Conservation (phyloP, 2,329 filamentous ascomycete genomes). For the Calonectria multiphialidica region DNA sequence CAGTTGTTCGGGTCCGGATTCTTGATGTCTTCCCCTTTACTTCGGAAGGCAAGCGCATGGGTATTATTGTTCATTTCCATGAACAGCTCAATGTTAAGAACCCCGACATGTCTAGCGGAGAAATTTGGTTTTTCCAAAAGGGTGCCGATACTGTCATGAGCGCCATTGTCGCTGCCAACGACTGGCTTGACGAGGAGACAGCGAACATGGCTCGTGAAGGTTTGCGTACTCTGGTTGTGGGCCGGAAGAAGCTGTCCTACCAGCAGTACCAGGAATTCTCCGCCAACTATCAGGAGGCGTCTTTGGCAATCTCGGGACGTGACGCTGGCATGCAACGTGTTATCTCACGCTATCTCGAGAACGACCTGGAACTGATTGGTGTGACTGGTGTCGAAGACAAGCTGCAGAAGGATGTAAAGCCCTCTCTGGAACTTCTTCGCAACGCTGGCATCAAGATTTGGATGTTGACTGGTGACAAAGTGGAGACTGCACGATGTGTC, state of each 20-base stretch:
- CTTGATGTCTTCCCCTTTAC: conserved; percentile 98
- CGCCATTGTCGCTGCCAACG: conserved; percentile 93
- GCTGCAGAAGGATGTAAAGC: conserved; percentile 94
- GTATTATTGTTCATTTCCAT: conserved; percentile 91
- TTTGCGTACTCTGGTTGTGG: conserved; percentile 91
- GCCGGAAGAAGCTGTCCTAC: conserved; percentile 85
- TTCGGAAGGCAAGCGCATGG: conserved; percentile 98
- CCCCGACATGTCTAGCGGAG: conserved; percentile 65
- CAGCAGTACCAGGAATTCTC: conserved; percentile 88
- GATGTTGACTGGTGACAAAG: conserved; percentile 99
- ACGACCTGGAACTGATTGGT: conserved; percentile 91
- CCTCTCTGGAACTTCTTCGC: conserved; percentile 91
- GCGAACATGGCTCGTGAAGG: conserved; percentile 99
- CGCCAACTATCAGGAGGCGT: conserved; percentile 80
- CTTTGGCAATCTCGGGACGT: conserved; percentile 81
- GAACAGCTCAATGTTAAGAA: conserved; percentile 64
- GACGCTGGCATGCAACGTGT: conserved; percentile 86
- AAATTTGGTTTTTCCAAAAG: conserved; percentile 99
- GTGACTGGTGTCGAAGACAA: conserved; percentile 99
- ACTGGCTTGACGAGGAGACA: conserved; percentile 99
- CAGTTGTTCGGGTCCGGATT: conserved; percentile 87
- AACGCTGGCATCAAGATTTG: conserved; percentile 99
- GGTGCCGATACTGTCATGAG: conserved; percentile 98
- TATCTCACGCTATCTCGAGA: conserved; percentile 85
- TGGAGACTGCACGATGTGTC: conserved; percentile 96